Evolutionary conservation across 2,329 filamentous ascomycete species (phyloP), one percentile per base, ranked within the genome.

Genomic region (Coleophoma cylindrospora): DNA sequence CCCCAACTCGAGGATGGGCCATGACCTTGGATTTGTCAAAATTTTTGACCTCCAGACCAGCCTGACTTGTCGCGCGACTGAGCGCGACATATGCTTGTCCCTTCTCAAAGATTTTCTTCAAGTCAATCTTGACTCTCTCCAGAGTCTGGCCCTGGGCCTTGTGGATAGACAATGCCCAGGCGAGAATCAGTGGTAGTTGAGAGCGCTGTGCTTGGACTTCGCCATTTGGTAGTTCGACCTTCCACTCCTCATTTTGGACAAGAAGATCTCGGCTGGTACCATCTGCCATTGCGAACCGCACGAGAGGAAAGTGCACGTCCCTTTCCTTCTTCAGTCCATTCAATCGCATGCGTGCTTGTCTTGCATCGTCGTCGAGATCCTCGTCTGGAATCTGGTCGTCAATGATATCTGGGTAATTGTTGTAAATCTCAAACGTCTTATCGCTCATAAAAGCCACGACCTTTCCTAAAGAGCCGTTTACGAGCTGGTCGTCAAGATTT

Each of bases 21-120:
- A 96, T 91, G 22, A 99, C 92, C 69, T 95, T 97, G 54, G 74
- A 79, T 57, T 89, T 87, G 61, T 96, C 88, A 61, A 99, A 99
- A 34, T 89, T 80, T 45, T 92, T 69, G 12, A 99, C 91, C 64
- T 96, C 90, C 17, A 99, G 72, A 1, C 94, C 94, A 15, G 83
- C 79, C 71, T 96, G 91, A 51, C 79, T 88, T 1, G 90, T 95
- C 13, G 94, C 94, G 69, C 94, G 88, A 74, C 89, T 95, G 13
- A 99, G 81, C 47, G 94, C 94, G 47, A 99, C 94, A 64, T 99
- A 99, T 6, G 94, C 94, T 68, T 99, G 94, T 0, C 94, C 94
- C 68, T 96, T 96, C 66, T 99, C 94, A 61, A 99, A 99, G 1
- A 96, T 89, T 54, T 83, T 87, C 32, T 90, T 88, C 1, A 99